Conservation (phyloP, 2,329 filamentous ascomycete species). For the Thielaviopsis populi region DNA sequence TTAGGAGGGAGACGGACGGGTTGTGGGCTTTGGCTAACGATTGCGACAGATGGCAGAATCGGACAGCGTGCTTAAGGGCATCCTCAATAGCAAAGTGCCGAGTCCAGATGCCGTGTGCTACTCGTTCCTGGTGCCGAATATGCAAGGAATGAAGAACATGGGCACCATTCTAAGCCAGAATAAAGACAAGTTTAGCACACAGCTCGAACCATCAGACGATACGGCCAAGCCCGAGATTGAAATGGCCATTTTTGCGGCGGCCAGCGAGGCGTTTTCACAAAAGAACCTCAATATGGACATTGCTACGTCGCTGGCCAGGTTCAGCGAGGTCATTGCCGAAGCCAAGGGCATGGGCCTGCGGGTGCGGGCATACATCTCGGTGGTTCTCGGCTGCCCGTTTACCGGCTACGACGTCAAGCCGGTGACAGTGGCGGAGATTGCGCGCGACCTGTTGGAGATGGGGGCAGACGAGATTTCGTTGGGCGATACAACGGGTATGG, state of each 20-base stretch:
- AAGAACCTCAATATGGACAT: slow-evolving; percentile 75
- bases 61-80: slow-evolving; percentile 54
- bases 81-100: slow-evolving; percentile 42
- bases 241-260: slow-evolving; percentile 66
- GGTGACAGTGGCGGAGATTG: slow-evolving; percentile 48
- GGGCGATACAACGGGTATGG: slow-evolving; percentile 83
- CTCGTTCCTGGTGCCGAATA: slow-evolving; percentile 68
- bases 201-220: slow-evolving; percentile 31
- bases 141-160: slow-evolving; percentile 54
- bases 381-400: slow-evolving; percentile 68
- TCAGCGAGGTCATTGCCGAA: slow-evolving; percentile 52
- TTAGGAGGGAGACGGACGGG: neutral
- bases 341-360: slow-evolving; percentile 50
- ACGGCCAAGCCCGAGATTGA: slow-evolving; percentile 41
- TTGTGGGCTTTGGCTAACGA: neutral
- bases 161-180: slow-evolving; percentile 37
- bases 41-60: slow-evolving; percentile 58
- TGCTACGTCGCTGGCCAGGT: slow-evolving; percentile 54
- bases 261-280: slow-evolving; percentile 65
- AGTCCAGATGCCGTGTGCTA: slow-evolving; percentile 49
- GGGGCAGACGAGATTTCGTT: slow-evolving; percentile 84
- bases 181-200: slow-evolving; percentile 35
- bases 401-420: slow-evolving; percentile 51
- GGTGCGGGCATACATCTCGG: slow-evolving; percentile 67
- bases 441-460: slow-evolving; percentile 59